Conservation (phyloP, 495 filamentous ascomycete species). For the Podospora comata region DNA sequence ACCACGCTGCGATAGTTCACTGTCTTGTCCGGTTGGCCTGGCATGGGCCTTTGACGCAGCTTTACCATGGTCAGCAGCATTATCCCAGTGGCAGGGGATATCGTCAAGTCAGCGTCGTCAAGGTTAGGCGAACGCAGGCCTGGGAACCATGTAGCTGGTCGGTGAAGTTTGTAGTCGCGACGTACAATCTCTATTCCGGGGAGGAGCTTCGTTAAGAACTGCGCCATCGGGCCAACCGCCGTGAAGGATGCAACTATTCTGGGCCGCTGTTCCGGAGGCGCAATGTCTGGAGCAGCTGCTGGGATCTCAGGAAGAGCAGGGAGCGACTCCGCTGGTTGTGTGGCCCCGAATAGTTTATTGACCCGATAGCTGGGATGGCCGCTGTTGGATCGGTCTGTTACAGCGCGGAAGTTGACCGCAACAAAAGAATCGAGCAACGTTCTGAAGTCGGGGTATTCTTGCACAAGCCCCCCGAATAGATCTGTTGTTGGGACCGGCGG, state of each 20-base stretch:
- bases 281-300: slow-evolving; percentile 25
- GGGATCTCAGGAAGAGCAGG: slow-evolving; percentile 19
- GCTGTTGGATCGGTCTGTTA: too few relatives aligned
- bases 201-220: slow-evolving; percentile 47
- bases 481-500: neutral
- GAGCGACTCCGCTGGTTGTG: neutral
- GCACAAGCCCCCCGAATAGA: neutral
- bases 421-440: slow-evolving; percentile 46
- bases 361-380: too few relatives aligned
- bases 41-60: slow-evolving; percentile 67
- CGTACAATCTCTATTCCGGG: slow-evolving; percentile 56
- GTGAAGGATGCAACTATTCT: slow-evolving; percentile 50
- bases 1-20: slow-evolving; percentile 57
- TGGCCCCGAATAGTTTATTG: slow-evolving; percentile 9
- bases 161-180: slow-evolving; percentile 52
- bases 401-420: slow-evolving; percentile 31
- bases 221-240: slow-evolving; percentile 46
- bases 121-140: slow-evolving; percentile 36
- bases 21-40: slow-evolving; percentile 51
- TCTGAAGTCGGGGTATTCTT: slow-evolving; percentile 17
- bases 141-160: slow-evolving; percentile 32
- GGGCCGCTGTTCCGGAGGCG: slow-evolving; percentile 24
- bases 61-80: slow-evolving; percentile 69
- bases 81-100: slow-evolving; percentile 68
- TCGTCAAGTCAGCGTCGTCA: slow-evolving; percentile 71